Evolutionary conservation across 495 filamentous ascomycete genomes (phyloP).

Genomic region (Terfezia claveryi): DNA sequence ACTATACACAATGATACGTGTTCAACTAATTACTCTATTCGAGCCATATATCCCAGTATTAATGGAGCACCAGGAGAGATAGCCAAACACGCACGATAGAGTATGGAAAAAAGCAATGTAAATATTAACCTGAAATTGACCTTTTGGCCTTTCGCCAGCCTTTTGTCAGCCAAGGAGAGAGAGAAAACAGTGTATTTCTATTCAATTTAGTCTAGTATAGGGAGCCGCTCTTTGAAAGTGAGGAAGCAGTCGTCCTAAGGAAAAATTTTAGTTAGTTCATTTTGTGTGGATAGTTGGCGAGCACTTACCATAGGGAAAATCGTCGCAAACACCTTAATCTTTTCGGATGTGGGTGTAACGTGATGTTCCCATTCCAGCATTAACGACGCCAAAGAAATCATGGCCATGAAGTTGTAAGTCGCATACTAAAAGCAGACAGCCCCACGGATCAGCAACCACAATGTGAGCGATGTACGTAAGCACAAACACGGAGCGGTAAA

Average conservation of each 20-base stretch:
- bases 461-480: neutral
- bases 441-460: neutral
- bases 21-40: too few species aligned
- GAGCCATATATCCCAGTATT: too few species aligned
- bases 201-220: neutral
- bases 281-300: neutral
- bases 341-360: conserved; percentile 56
- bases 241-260: conserved; percentile 17
- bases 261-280: neutral
- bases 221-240: conserved; percentile 17
- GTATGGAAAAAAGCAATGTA: too few species aligned
- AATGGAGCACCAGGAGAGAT: too few species aligned
- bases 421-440: conserved; percentile 34
- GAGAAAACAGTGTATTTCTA: too few species aligned
- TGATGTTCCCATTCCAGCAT: conserved; percentile 80
- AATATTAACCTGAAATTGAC: too few species aligned
- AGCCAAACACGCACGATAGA: too few species aligned
- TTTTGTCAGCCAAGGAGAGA: too few species aligned
- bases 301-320: conserved; percentile 80
- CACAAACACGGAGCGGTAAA: neutral
- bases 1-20: too few species aligned
- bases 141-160: too few species aligned
- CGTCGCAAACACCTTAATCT: conserved; percentile 95
- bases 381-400: conserved; percentile 88
- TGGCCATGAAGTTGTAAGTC: conserved; percentile 65